A percentile compares a stretch with the other conserved stretches of the same genome.
These are phyloP conservation scores for Tolypocladium guangdongense DNA, from an alignment of 2,329 filamentous ascomycete species.

Conservation along the genomic window DNA sequence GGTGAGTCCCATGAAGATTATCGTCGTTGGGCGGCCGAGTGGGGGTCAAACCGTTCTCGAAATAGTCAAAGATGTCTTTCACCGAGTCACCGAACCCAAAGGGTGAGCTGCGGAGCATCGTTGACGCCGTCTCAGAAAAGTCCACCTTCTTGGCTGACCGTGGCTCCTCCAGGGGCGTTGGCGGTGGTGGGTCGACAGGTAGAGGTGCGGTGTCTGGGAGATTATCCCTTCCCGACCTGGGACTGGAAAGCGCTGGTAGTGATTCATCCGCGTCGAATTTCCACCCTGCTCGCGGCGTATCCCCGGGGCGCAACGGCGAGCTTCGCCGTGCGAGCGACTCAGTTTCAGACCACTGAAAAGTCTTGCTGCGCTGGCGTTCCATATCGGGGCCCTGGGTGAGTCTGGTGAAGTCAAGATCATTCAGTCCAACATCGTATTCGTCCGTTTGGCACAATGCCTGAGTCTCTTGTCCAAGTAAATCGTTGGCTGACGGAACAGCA, in stretches of 20 bases:
- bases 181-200: not conserved
- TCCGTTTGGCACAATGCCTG: not conserved
- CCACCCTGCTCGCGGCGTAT: conserved; percentile 8
- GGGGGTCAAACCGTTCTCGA: conserved; percentile 4
- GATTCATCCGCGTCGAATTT: conserved; percentile 13
- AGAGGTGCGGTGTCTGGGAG: conserved; percentile 23
- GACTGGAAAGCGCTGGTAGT: conserved; percentile 16
- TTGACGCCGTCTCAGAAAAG: conserved; percentile 26
- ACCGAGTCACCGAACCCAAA: conserved; percentile 2
- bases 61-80: conserved; percentile 9
- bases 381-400: not conserved
- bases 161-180: not conserved
- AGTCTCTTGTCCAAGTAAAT: not conserved
- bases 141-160: conserved; percentile 10
- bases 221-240: conserved; percentile 7
- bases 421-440: not conserved
- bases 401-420: not conserved
- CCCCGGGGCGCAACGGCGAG: conserved; percentile 12
- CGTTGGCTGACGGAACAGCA: not conserved
- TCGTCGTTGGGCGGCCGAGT: conserved; percentile 1
- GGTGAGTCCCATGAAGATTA: not conserved
- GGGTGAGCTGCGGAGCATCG: conserved; percentile 20
- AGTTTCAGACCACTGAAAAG: conserved; percentile 2
- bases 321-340: conserved; percentile 16
- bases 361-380: not conserved